phyloP scores from a whole-genome alignment of 2,329 filamentous ascomycete species.

The Colletotrichum endophyticum region DNA sequence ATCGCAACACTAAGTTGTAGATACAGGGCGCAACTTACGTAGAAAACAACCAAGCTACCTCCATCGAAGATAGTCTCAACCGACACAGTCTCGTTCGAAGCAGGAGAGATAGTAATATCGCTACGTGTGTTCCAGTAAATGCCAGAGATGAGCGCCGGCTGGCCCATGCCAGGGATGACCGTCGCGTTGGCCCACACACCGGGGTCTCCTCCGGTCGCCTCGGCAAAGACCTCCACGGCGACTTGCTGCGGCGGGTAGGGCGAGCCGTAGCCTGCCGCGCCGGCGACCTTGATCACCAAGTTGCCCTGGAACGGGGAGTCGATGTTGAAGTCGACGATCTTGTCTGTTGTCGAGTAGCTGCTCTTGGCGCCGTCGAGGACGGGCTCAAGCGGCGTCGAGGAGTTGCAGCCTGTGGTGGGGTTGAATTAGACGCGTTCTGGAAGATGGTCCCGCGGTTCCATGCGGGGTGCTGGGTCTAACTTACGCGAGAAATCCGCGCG shows the following conservation, averaged over 20 bases:
- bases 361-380: not conserved
- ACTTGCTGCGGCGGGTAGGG: not conserved
- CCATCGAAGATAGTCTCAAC: not conserved
- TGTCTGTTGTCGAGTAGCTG: not conserved
- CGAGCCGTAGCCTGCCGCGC: not conserved
- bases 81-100: not conserved
- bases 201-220: not conserved
- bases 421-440: not conserved
- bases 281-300: not conserved
- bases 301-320: not conserved
- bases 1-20: accelerated
- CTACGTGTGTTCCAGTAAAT: not conserved
- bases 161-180: not conserved
- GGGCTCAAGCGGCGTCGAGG: not conserved
- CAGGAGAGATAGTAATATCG: not conserved
- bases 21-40: not conserved
- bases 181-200: constrained; percentile 2
- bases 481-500: constrained; percentile 1
- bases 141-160: not conserved
- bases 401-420: not conserved
- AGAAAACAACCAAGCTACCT: not conserved
- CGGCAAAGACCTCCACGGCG: not conserved
- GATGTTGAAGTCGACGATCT: constrained; percentile 1
- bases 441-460: not conserved
- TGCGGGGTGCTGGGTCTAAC: not conserved